phyloP scores from a whole-genome alignment of 495 filamentous ascomycete species.

The Stereocaulon alpinum region DNA sequence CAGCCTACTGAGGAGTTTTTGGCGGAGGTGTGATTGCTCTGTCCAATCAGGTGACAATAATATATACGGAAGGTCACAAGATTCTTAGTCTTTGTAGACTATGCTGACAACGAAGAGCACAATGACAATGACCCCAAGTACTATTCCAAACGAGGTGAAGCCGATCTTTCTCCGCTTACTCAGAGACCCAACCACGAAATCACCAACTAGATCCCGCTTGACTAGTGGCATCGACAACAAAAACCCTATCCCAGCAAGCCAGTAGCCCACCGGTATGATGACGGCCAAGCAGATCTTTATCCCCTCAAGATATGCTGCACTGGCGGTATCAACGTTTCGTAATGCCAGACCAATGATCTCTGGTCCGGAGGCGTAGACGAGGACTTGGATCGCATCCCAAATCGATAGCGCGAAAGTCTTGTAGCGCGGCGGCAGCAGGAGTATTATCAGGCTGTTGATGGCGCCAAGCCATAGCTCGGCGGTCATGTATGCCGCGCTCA shows the following conservation, averaged over 20 bases:
- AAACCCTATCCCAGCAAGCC: slow-evolving; percentile 25
- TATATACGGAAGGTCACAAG: not conserved
- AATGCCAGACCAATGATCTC: slow-evolving; percentile 26
- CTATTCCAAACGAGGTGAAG: slow-evolving; percentile 7
- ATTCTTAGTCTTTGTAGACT: slow-evolving; percentile 13
- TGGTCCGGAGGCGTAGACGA: slow-evolving; percentile 26
- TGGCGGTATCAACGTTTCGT: slow-evolving; percentile 15
- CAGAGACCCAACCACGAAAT: slow-evolving; percentile 11
- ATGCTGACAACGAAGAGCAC: slow-evolving; percentile 18
- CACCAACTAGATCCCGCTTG: slow-evolving; percentile 17
- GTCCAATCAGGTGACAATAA: no score
- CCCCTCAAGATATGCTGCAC: slow-evolving; percentile 16
- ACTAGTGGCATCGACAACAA: slow-evolving; percentile 20
- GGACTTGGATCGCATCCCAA: slow-evolving; percentile 21
- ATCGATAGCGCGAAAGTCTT: slow-evolving; percentile 31
- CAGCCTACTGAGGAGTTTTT: no score
- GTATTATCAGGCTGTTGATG: slow-evolving; percentile 21
- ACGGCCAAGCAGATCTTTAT: slow-evolving; percentile 21
- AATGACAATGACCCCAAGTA: slow-evolving; percentile 14
- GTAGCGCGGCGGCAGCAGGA: slow-evolving; percentile 24
- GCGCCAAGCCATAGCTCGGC: slow-evolving; percentile 30
- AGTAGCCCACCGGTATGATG: slow-evolving; percentile 26
- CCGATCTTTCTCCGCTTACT: slow-evolving; percentile 3
- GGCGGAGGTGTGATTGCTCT: no score
- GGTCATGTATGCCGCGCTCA: slow-evolving; percentile 26